Percentiles rank a stretch among this genome's conserved stretches.
These are phyloP conservation scores for Phytophthora pini DNA, from an alignment of 352 stramenopile genomes.

Conservation along the genomic window DNA sequence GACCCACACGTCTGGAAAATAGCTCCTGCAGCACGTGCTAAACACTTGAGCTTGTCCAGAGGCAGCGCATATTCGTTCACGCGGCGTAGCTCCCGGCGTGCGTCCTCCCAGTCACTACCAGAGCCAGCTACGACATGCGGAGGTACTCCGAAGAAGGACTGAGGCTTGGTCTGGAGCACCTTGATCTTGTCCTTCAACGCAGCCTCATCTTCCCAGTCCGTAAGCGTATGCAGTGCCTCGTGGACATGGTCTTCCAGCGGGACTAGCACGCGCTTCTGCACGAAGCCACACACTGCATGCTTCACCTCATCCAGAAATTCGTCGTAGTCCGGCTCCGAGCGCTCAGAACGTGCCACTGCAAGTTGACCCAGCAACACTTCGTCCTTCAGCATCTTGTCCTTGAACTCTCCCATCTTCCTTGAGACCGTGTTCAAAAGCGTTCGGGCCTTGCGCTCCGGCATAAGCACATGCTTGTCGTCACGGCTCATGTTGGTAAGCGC, in stretches of 20 bases:
- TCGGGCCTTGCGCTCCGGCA: conserved; percentile 53
- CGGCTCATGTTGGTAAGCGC: conserved; percentile 46
- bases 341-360: conserved; percentile 32
- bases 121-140: conserved; percentile 46
- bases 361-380: conserved; percentile 47
- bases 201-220: conserved; percentile 54
- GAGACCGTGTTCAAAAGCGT: conserved; percentile 57
- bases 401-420: conserved; percentile 61
- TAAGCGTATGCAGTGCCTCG: conserved; percentile 59
- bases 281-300: conserved; percentile 53
- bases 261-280: conserved; percentile 62
- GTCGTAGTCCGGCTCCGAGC: conserved; percentile 56
- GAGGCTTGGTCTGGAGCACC: conserved; percentile 55
- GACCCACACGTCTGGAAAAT: conserved; percentile 57
- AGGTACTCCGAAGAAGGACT: conserved; percentile 65
- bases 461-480: conserved; percentile 44
- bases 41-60: conserved; percentile 78
- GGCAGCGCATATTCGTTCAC: conserved; percentile 68
- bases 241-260: conserved; percentile 68
- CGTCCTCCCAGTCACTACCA: conserved; percentile 61
- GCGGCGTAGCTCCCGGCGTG: conserved; percentile 53
- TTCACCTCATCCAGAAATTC: conserved; percentile 71
- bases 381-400: conserved; percentile 55
- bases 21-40: conserved; percentile 59
- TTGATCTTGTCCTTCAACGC: conserved; percentile 61